Evolutionary conservation across 257 asterid species (phyloP).

Genomic region (Solanum rostratum): DNA sequence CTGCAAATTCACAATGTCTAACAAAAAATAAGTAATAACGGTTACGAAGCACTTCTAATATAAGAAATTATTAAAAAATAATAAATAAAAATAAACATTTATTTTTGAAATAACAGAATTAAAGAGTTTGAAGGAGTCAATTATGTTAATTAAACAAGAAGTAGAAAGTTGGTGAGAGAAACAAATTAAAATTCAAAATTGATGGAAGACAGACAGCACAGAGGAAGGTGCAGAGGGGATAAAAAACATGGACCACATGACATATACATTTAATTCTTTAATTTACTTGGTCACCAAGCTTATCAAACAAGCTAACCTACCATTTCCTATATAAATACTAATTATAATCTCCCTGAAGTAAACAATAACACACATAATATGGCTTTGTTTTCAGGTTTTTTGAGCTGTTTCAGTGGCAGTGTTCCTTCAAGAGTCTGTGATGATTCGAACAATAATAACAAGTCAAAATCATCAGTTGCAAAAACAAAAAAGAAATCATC

Average conservation of each 20-base stretch:
- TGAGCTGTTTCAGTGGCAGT: slow-evolving; percentile 2
- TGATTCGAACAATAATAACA: background rate
- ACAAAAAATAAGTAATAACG: too few species aligned
- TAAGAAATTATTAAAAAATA: too few species aligned
- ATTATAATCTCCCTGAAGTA: background rate
- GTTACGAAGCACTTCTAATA: too few species aligned
- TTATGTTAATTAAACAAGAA: background rate
- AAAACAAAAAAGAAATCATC: background rate
- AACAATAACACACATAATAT: background rate
- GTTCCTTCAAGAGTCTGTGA: background rate
- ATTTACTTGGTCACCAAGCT: background rate
- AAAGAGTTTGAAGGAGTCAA: background rate
- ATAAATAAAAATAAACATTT: too few species aligned
- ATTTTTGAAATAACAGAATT: too few species aligned
- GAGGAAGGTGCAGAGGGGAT: background rate
- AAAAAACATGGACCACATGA: background rate
- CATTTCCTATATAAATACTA: background rate
- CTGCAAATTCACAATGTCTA: too few species aligned
- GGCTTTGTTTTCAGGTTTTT: slow-evolving; percentile 2
- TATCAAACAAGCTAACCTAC: background rate
- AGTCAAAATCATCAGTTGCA: background rate
- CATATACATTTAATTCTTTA: background rate
- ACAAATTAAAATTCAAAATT: background rate
- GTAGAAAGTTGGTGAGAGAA: background rate
- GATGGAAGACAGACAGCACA: background rate